phyloP scores from a whole-genome alignment of 2,329 filamentous ascomycete species.

The Leptographium wingfieldii region DNA sequence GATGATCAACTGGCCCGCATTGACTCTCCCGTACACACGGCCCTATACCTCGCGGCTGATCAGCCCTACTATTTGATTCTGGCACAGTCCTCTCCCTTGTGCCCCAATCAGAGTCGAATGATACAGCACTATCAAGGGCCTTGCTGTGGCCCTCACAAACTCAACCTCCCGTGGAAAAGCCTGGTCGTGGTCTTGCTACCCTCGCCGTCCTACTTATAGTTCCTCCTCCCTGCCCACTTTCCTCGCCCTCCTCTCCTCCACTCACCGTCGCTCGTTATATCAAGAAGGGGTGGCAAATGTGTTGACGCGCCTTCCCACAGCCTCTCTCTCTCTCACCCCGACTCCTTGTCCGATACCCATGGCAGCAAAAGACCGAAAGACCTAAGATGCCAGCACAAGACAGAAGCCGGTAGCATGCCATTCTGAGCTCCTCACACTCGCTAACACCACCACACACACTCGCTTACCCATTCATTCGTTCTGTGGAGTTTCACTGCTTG shows the following conservation, averaged over 20 bases:
- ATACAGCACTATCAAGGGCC: neutral
- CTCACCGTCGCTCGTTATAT: neutral
- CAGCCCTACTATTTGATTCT: neutral
- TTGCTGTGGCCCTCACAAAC: neutral
- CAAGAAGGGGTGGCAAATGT: neutral
- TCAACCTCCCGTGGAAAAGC: neutral
- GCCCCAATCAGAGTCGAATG: neutral
- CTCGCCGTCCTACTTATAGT: neutral
- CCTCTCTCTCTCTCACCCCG: no score
- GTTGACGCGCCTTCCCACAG: neutral
- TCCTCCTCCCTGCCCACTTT: neutral
- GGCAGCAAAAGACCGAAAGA: neutral
- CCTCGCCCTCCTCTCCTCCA: neutral
- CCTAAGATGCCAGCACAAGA: neutral
- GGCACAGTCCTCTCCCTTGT: neutral
- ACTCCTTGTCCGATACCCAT: neutral
- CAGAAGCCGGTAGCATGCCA: neutral
- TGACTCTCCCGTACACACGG: neutral
- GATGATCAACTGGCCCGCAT: neutral
- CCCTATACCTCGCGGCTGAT: neutral
- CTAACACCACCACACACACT: neutral
- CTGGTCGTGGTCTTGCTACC: neutral
- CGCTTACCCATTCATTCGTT: neutral
- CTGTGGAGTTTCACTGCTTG: neutral
- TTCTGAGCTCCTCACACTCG: neutral